Percentiles rank a stretch among this genome's conserved stretches.
Conservation (phyloP, 257 asterid species). For the Jacaranda copaia region DNA sequence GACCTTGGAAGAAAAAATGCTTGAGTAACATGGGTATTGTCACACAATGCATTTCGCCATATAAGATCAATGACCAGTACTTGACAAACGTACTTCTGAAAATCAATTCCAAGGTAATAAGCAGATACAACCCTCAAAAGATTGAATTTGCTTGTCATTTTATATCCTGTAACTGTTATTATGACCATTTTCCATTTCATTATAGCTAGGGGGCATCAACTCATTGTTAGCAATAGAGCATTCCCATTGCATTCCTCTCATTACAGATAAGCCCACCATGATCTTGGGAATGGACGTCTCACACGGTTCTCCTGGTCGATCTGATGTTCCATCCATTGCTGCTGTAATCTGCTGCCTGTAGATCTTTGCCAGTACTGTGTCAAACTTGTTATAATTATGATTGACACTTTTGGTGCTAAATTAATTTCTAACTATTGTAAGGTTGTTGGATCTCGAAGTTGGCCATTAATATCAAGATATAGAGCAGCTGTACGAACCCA, state of each 20-base stretch:
- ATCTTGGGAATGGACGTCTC: constrained; percentile 95
- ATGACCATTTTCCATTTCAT: constrained; percentile 25
- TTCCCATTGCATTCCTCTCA: constrained; percentile 54
- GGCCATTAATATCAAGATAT: constrained; percentile 93
- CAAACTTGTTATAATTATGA: constrained; percentile 30
- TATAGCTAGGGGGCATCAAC: constrained; percentile 92
- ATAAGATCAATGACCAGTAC: constrained; percentile 78
- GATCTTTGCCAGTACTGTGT: constrained; percentile 17
- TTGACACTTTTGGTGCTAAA: constrained; percentile 26
- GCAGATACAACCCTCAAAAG: constrained; percentile 20
- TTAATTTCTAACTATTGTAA: constrained; percentile 36
- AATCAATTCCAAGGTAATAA: constrained; percentile 84
- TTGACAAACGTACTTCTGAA: constrained; percentile 89
- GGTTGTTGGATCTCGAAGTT: constrained; percentile 94
- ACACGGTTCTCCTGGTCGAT: constrained; percentile 88
- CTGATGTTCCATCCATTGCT: constrained; percentile 91
- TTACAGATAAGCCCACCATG: constrained; percentile 86
- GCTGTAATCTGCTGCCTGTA: constrained; percentile 63
- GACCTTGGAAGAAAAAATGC: constrained; percentile 96
- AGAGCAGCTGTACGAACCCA: constrained; percentile 94
- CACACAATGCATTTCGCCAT: constrained; percentile 84
- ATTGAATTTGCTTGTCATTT: constrained; percentile 26
- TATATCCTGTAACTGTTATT: constrained; percentile 19
- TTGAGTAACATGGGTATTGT: constrained; percentile 73
- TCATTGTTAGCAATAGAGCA: constrained; percentile 81